Percentiles rank a stretch among this genome's conserved stretches.
phyloP scores from a whole-genome alignment of 192 early-diverging fungal species.

The Dimargaris xerosporica region DNA sequence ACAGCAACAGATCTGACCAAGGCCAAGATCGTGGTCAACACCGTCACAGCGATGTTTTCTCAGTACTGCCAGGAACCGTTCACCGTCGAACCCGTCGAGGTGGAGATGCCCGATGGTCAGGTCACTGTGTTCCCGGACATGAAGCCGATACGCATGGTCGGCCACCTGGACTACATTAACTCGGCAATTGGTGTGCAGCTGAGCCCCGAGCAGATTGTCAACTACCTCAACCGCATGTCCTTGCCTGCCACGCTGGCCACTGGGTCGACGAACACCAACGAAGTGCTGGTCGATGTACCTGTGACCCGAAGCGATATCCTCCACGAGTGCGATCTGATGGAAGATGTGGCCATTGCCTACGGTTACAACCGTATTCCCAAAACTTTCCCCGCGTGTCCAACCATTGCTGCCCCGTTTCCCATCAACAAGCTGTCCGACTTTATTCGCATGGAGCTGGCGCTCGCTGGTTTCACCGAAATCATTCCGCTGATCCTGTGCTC shows the following conservation, averaged over 20 bases:
- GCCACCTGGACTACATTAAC: conserved; percentile 81
- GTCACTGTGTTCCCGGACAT: conserved; percentile 57
- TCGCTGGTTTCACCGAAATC: conserved; percentile 87
- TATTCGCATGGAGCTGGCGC: conserved; percentile 70
- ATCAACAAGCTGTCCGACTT: conserved; percentile 86
- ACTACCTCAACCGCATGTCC: conserved; percentile 76
- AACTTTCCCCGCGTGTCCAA: conserved; percentile 59
- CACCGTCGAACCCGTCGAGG: conserved; percentile 86
- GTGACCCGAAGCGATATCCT: conserved; percentile 87
- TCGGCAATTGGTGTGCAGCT: conserved; percentile 60
- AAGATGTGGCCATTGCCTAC: conserved; percentile 93
- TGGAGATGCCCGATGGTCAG: conserved; percentile 71
- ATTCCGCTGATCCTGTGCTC: conserved; percentile 93
- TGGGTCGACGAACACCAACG: conserved; percentile 26
- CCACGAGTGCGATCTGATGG: conserved; percentile 95
- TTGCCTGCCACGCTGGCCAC: conserved; percentile 41
- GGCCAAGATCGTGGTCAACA: conserved; percentile 86
- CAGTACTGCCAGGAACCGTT: conserved; percentile 82
- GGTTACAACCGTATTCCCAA: conserved; percentile 89
- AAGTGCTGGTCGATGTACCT: conserved; percentile 64
- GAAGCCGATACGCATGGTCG: conserved; percentile 43
- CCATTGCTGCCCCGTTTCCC: conserved; percentile 75
- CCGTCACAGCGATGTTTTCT: conserved; percentile 91
- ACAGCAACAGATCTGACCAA: conserved; percentile 95
- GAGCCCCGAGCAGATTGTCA: conserved; percentile 48